These are phyloP conservation scores for Tulasnella sp. DNA, from an alignment of 768 basidiomycete genomes.

Conservation along the genomic window DNA sequence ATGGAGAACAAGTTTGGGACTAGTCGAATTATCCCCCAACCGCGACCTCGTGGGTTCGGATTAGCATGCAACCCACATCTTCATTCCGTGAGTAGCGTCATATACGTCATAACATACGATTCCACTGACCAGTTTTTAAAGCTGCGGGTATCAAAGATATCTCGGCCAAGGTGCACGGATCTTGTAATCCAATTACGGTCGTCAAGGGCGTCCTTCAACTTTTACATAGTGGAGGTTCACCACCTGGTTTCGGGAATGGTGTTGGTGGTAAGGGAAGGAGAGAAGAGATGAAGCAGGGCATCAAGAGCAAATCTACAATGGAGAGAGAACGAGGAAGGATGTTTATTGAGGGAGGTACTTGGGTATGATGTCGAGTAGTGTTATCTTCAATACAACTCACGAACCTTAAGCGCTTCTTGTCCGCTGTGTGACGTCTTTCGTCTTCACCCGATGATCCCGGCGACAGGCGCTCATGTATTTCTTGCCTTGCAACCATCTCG, in stretches of 20 bases:
- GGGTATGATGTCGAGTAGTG: constrained; percentile 18
- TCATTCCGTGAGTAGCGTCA: constrained; percentile 34
- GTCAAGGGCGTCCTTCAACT: constrained; percentile 75
- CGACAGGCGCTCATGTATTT: too few species aligned
- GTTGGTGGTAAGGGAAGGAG: constrained; percentile 57
- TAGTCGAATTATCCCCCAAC: constrained; percentile 67
- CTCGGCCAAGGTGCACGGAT: constrained; percentile 91
- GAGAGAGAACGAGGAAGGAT: constrained; percentile 76
- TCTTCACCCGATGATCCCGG: too few species aligned
- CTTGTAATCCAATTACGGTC: constrained; percentile 71
- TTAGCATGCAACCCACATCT: constrained; percentile 78
- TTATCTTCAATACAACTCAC: too few species aligned
- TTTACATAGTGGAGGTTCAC: constrained; percentile 73
- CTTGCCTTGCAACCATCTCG: too few species aligned
- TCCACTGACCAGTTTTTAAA: constrained; percentile 57
- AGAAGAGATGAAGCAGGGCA: constrained; percentile 61
- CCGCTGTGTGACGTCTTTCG: too few species aligned
- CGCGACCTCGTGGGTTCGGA: constrained; percentile 82
- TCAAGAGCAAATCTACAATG: constrained; percentile 51
- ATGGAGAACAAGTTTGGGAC: constrained; percentile 74
- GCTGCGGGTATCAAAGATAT: constrained; percentile 93
- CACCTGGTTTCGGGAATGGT: constrained; percentile 70
- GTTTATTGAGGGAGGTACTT: constrained; percentile 53
- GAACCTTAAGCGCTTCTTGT: too few species aligned
- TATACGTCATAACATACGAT: too few species aligned